A percentile compares a stretch with the other conserved stretches of the same genome.
These are phyloP conservation scores for Blumeria hordei DNA, from an alignment of 2,329 filamentous ascomycete species.

Conservation along the genomic window DNA sequence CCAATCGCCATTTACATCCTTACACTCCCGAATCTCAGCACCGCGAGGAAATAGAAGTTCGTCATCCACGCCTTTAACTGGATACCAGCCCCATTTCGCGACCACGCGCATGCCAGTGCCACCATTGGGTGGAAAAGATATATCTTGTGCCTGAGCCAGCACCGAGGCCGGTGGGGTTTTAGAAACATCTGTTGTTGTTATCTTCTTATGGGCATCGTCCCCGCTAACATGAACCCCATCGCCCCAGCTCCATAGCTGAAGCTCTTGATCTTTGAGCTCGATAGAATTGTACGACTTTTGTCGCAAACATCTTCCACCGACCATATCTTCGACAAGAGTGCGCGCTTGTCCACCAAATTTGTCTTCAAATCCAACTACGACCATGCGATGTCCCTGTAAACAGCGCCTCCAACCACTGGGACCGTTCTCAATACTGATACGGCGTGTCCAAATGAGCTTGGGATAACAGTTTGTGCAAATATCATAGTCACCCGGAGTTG, in stretches of 20 bases:
- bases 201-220: slow-evolving; percentile 19
- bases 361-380: slow-evolving; percentile 51
- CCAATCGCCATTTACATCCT: slow-evolving; percentile 83
- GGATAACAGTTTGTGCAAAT: slow-evolving; percentile 61
- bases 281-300: slow-evolving; percentile 22
- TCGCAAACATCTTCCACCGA: slow-evolving; percentile 50
- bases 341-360: slow-evolving; percentile 41
- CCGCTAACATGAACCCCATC: slow-evolving; percentile 12
- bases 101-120: slow-evolving; percentile 38
- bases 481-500: slow-evolving; percentile 53
- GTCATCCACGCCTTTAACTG: slow-evolving; percentile 27
- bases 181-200: slow-evolving; percentile 28
- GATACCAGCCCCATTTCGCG: slow-evolving; percentile 61
- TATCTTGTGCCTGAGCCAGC: slow-evolving; percentile 4
- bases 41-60: slow-evolving; percentile 68
- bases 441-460: slow-evolving; percentile 33
- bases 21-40: slow-evolving; percentile 60
- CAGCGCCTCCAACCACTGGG: slow-evolving; percentile 66
- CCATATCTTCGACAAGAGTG: slow-evolving; percentile 43
- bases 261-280: slow-evolving; percentile 12
- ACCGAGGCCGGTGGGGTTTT: slow-evolving; percentile 16
- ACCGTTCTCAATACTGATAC: slow-evolving; percentile 53
- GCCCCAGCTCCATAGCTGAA: slow-evolving; percentile 29
- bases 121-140: slow-evolving; percentile 46
- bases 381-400: slow-evolving; percentile 60